Evolutionary conservation across 495 filamentous ascomycete genomes (phyloP).

Genomic region (Talaromyces ruber): DNA sequence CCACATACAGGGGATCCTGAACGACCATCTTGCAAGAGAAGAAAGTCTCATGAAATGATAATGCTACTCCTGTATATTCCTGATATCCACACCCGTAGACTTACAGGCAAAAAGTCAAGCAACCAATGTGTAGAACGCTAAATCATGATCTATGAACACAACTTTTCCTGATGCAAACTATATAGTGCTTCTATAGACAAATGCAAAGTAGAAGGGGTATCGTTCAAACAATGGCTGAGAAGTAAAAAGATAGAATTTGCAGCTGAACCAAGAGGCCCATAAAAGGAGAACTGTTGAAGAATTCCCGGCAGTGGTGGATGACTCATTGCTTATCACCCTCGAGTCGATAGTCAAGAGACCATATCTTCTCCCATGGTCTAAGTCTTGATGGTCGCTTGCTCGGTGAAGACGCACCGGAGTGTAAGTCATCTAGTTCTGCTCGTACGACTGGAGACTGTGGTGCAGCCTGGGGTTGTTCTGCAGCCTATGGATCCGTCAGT

Average conservation of each 20-base stretch:
- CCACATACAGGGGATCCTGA: slow-evolving; percentile 75
- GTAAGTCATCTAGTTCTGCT: slow-evolving; percentile 7
- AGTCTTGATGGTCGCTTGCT: slow-evolving; percentile 16
- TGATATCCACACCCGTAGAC: neutral
- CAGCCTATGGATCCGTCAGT: slow-evolving; percentile 10
- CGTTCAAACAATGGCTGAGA: neutral
- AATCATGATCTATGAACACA: neutral
- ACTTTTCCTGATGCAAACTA: neutral
- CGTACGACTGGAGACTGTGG: slow-evolving; percentile 15
- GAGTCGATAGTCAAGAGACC: slow-evolving; percentile 41
- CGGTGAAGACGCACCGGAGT: slow-evolving; percentile 10
- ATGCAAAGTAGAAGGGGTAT: slow-evolving; percentile 8
- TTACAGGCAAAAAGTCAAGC: neutral
- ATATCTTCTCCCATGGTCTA: slow-evolving; percentile 45
- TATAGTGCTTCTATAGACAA: slow-evolving; percentile 3
- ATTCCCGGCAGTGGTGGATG: neutral
- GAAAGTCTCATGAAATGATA: neutral
- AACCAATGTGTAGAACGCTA: neutral
- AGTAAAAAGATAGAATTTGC: neutral
- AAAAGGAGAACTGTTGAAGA: neutral
- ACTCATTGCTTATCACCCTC: slow-evolving; percentile 18
- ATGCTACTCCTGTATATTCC: neutral
- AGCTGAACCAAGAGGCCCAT: neutral
- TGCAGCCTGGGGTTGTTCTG: slow-evolving; percentile 7
- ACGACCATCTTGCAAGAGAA: neutral